These are phyloP conservation scores for Tilletiopsis washingtonensis DNA, from an alignment of 1,284 basidiomycete genomes.

Conservation along the genomic window DNA sequence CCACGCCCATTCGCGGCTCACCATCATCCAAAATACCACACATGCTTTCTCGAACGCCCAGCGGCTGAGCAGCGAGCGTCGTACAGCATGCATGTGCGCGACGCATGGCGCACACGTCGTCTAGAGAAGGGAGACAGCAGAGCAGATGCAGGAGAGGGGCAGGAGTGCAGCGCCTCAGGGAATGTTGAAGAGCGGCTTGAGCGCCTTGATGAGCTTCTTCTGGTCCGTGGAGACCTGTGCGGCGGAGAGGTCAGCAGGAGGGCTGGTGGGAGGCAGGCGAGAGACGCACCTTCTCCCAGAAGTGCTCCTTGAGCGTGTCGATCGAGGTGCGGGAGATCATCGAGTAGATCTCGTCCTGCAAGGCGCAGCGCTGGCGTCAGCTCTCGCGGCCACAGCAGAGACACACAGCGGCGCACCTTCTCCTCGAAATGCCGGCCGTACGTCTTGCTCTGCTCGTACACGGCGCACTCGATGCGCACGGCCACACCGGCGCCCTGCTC, in stretches of 20 bases:
- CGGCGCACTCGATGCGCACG: conserved; percentile 95
- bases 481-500: conserved; percentile 94
- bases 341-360: conserved; percentile 77
- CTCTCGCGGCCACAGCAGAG: neutral
- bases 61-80: too few species aligned
- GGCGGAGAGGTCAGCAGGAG: too few species aligned
- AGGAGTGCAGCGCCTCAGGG: too few species aligned
- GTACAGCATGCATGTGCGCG: too few species aligned
- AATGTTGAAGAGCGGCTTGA: conserved; percentile 68
- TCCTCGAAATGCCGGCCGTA: conserved; percentile 77
- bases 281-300: too few species aligned
- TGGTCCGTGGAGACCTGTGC: conserved; percentile 86
- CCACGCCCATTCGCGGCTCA: too few species aligned
- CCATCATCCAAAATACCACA: too few species aligned
- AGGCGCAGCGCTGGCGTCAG: neutral
- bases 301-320: conserved; percentile 83
- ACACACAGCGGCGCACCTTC: conserved; percentile 35
- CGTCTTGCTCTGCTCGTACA: conserved; percentile 84
- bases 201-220: conserved; percentile 83
- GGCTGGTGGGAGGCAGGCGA: too few species aligned
- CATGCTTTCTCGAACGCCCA: too few species aligned
- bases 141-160: too few species aligned
- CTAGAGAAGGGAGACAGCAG: too few species aligned
- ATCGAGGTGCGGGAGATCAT: conserved; percentile 86
- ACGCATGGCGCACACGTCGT: too few species aligned